These are phyloP conservation scores for Aschersonia sp. DNA, from an alignment of 2,329 filamentous ascomycete genomes.

Conservation along the genomic window DNA sequence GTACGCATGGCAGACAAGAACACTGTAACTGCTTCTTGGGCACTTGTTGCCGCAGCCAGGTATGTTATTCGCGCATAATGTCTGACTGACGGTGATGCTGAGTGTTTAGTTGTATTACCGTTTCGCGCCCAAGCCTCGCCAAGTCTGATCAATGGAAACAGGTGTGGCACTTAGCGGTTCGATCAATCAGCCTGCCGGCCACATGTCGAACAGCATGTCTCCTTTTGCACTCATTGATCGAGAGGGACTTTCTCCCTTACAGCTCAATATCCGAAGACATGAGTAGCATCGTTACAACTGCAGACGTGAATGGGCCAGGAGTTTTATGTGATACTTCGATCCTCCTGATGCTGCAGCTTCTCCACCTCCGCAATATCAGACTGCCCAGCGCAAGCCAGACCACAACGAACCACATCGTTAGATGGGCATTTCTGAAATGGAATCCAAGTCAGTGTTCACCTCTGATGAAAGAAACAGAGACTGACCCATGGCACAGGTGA, in stretches of 20 bases:
- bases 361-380: conserved; percentile 50
- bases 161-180: conserved; percentile 59
- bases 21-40: conserved; percentile 56
- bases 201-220: conserved; percentile 68
- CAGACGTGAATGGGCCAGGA: conserved; percentile 70
- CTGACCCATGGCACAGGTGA: conserved; percentile 38
- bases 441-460: conserved; percentile 47
- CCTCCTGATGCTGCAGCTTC: conserved; percentile 53
- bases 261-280: conserved; percentile 53
- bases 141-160: conserved; percentile 45
- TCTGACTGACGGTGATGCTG: conserved; percentile 4
- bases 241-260: conserved; percentile 50
- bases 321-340: conserved; percentile 68
- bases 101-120: conserved; percentile 17
- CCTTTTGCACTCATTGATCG: conserved; percentile 54
- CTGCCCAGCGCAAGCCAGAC: conserved; percentile 53
- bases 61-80: conserved; percentile 21
- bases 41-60: conserved; percentile 70
- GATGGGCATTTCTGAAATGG: conserved; percentile 77
- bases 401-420: conserved; percentile 56
- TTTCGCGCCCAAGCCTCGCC: conserved; percentile 18
- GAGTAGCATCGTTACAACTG: conserved; percentile 57
- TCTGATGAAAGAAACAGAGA: too few species aligned
- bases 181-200: conserved; percentile 53
- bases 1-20: conserved; percentile 56